Percentiles rank a stretch among this genome's conserved stretches.
These are phyloP conservation scores for Boletus subcaerulescens DNA, from an alignment of 768 basidiomycete genomes.

Conservation along the genomic window DNA sequence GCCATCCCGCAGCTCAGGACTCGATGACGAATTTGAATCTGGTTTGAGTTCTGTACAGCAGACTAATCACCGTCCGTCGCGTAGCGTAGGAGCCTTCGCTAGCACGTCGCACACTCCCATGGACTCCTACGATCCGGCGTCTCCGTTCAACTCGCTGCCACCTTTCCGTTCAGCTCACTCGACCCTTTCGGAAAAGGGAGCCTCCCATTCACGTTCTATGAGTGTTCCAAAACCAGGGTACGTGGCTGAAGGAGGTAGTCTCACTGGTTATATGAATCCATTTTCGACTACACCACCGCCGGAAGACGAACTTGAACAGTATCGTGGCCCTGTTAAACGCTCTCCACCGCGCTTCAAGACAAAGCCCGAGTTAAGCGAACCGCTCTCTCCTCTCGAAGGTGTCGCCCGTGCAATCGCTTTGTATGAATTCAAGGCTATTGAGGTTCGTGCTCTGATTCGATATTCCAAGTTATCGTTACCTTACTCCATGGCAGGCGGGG, in stretches of 20 bases:
- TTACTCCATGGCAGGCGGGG: slow-evolving; percentile 46
- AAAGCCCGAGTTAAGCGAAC: slow-evolving; percentile 48
- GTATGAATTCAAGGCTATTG: slow-evolving; percentile 69
- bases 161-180: slow-evolving; percentile 33
- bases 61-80: slow-evolving; percentile 21
- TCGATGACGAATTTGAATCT: slow-evolving; percentile 46
- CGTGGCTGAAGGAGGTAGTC: slow-evolving; percentile 4
- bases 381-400: slow-evolving; percentile 54
- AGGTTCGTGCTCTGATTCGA: slow-evolving; percentile 41
- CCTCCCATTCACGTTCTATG: slow-evolving; percentile 34
- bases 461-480: not conserved
- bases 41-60: slow-evolving; percentile 36
- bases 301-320: slow-evolving; percentile 18
- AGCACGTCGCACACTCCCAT: slow-evolving; percentile 8
- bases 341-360: slow-evolving; percentile 39
- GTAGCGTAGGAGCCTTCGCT: slow-evolving; percentile 13
- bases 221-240: slow-evolving; percentile 28
- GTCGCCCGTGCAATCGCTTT: slow-evolving; percentile 71
- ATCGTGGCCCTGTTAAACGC: slow-evolving; percentile 6
- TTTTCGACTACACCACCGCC: slow-evolving; percentile 26
- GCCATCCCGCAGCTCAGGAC: slow-evolving; percentile 21
- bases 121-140: slow-evolving; percentile 33
- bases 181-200: slow-evolving; percentile 30
- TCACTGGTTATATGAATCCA: slow-evolving; percentile 23
- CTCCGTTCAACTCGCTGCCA: slow-evolving; percentile 35